phyloP scores from a whole-genome alignment of 78 protist genomes.

The Polysphondylium violaceum region DNA sequence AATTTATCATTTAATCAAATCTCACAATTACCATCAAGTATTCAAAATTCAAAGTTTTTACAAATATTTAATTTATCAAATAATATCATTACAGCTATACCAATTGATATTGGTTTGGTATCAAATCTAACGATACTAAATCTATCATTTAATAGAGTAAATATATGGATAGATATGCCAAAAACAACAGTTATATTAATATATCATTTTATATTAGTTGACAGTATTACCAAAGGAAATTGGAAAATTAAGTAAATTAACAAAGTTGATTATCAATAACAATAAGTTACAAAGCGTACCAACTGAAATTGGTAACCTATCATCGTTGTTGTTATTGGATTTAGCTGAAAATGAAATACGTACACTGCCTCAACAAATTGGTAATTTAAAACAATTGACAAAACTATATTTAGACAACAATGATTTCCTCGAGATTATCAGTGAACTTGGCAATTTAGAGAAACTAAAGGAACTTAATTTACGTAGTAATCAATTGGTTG shows the following conservation, averaged over 20 bases:
- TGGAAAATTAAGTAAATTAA: constrained; percentile 27
- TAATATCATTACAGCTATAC: constrained; percentile 37
- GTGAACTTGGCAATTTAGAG: constrained; percentile 15
- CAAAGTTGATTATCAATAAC: constrained; percentile 64
- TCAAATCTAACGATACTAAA: constrained; percentile 29
- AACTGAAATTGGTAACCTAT: constrained; percentile 56
- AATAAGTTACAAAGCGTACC: constrained; percentile 60
- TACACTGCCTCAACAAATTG: constrained; percentile 37
- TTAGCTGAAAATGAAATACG: constrained; percentile 76
- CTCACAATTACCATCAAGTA: constrained; percentile 1
- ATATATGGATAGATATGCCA: not conserved
- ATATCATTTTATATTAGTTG: constrained; percentile 8
- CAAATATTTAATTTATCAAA: constrained; percentile 50
- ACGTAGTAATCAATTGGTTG: constrained; percentile 72
- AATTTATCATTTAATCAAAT: constrained; percentile 79
- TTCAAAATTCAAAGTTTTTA: not conserved
- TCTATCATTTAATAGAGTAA: constrained; percentile 72
- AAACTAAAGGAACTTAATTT: constrained; percentile 76
- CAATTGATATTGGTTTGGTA: constrained; percentile 44
- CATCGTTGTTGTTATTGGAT: constrained; percentile 35
- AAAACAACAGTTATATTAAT: not conserved
- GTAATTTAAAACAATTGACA: constrained; percentile 7
- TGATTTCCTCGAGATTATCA: constrained; percentile 71
- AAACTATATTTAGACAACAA: constrained; percentile 83
- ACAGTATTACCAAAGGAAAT: constrained; percentile 66